phyloP scores from a whole-genome alignment of 73 alveolate genomes.

The Tetrahymena malaccensis region DNA sequence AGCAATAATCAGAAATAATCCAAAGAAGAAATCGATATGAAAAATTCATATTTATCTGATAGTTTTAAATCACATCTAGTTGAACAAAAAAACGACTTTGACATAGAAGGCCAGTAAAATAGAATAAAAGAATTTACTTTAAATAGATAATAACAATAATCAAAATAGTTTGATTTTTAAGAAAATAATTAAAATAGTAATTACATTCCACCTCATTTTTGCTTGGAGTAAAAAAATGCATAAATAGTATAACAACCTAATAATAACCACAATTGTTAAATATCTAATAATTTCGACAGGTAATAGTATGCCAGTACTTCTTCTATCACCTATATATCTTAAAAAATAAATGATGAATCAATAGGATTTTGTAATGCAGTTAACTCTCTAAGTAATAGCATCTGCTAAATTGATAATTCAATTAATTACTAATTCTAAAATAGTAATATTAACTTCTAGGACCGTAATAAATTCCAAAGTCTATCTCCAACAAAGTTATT shows the following conservation, averaged over 20 bases:
- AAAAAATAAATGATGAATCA: not conserved
- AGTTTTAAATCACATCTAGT: not conserved
- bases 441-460: not conserved
- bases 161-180: not conserved
- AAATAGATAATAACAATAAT: not conserved
- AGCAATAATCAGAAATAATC: not conserved
- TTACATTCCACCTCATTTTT: not conserved
- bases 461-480: not conserved
- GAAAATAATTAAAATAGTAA: not conserved
- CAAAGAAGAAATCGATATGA: not conserved
- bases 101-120: not conserved
- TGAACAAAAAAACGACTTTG: not conserved
- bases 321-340: not conserved
- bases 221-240: not conserved
- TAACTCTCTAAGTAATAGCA: not conserved
- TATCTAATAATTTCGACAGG: not conserved
- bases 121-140: not conserved
- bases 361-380: not conserved
- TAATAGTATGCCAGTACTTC: not conserved
- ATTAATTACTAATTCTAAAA: not conserved
- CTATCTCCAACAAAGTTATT: not conserved
- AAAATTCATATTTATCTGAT: not conserved
- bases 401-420: not conserved
- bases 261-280: not conserved
- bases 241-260: not conserved